These are phyloP conservation scores for Phlyctochytrium bullatum DNA, from an alignment of 192 early-diverging fungal genomes.

Conservation along the genomic window DNA sequence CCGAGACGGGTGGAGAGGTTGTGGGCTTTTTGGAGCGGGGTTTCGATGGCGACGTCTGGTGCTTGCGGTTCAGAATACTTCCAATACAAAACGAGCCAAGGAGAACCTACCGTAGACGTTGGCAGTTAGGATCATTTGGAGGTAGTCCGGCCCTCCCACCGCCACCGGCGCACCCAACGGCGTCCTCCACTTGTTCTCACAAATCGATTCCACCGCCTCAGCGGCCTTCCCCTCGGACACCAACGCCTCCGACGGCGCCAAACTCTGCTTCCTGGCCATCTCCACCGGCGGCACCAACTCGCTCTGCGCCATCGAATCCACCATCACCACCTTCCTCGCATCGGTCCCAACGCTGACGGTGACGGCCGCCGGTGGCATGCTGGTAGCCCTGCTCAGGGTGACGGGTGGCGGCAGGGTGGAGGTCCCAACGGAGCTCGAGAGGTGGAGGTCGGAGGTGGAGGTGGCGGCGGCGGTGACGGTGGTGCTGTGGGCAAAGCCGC, in stretches of 20 bases:
- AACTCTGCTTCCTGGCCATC: neutral
- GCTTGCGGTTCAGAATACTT: neutral
- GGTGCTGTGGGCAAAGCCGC: neutral
- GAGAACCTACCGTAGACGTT: slow-evolving; percentile 67
- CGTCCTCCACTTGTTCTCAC: neutral
- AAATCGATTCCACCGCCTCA: neutral
- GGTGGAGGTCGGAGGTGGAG: neutral
- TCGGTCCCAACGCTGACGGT: neutral
- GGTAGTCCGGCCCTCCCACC: slow-evolving; percentile 71
- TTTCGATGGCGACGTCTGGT: slow-evolving; percentile 81
- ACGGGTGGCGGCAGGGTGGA: neutral
- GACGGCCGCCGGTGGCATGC: neutral
- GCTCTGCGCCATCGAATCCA: neutral
- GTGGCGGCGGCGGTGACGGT: neutral
- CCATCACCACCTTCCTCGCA: neutral
- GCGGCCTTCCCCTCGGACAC: neutral
- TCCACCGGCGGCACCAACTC: neutral
- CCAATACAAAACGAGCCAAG: neutral
- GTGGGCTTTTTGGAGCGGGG: slow-evolving; percentile 79
- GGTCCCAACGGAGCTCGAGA: neutral
- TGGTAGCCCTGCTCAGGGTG: neutral
- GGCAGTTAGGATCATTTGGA: slow-evolving; percentile 89
- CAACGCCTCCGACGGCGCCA: neutral
- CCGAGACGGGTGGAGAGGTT: slow-evolving; percentile 73
- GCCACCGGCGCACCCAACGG: neutral